Evolutionary conservation across 1,284 basidiomycete genomes (phyloP).

Genomic region (Stereum hirsutum): DNA sequence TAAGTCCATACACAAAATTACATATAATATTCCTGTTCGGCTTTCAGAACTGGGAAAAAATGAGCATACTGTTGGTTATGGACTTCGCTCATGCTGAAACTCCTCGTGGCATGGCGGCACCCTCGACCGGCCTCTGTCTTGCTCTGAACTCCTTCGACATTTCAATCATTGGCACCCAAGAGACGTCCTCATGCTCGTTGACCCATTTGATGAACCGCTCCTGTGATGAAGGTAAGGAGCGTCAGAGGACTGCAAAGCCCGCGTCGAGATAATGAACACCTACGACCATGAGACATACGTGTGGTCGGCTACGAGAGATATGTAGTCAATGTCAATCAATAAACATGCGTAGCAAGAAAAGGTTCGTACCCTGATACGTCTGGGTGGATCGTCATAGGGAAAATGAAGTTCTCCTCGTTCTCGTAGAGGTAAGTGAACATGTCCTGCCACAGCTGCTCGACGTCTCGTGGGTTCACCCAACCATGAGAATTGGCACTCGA

Average conservation of each 20-base stretch:
- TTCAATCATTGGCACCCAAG: constrained; percentile 68
- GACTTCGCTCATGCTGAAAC: constrained; percentile 3
- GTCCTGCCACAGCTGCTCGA: constrained; percentile 74
- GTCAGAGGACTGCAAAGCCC: too few species aligned
- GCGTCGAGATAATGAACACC: background rate
- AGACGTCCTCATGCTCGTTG: constrained; percentile 61
- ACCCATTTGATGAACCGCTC: constrained; percentile 77
- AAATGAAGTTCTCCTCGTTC: constrained; percentile 68
- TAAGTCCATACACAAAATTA: background rate
- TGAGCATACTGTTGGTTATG: background rate
- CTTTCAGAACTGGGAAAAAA: background rate
- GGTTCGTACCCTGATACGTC: constrained; percentile 60
- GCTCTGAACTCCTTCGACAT: constrained; percentile 46
- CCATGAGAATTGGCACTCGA: constrained; percentile 58
- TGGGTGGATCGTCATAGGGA: constrained; percentile 73
- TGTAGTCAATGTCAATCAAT: background rate
- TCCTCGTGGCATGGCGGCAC: constrained; percentile 36
- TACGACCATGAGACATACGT: constrained; percentile 69
- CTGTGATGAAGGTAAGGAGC: constrained; percentile 20
- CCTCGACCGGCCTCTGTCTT: constrained; percentile 18
- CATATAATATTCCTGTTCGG: too few species aligned
- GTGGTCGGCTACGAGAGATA: constrained; percentile 25
- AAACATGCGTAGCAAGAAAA: background rate
- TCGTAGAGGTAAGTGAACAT: constrained; percentile 62
- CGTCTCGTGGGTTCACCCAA: constrained; percentile 54